Evolutionary conservation across 345 rosid genomes (phyloP), one percentile per base, ranked within the genome.

Genomic region (Physaria fendleri): DNA sequence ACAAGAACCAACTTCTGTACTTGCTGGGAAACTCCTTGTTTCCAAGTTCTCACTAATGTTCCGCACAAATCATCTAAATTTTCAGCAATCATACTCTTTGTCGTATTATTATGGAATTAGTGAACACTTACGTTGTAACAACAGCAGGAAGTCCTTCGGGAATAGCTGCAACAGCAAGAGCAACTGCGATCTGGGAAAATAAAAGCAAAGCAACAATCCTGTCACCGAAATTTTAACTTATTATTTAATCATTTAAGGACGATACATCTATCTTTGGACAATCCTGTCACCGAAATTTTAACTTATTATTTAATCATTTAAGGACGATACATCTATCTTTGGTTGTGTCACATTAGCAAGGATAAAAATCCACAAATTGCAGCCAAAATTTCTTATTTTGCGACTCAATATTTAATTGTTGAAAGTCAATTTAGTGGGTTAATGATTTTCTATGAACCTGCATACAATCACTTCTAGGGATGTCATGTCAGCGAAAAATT

Each of bases 111-210:
- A 8, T 22, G 43, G 8, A 67, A 43, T 52, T 42, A 40, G 53
- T 25, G 68, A 73, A 62, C 59, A 79, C 95, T 82, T 59, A 93
- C 99, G 97, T 93, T 23, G 99, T 89, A 59, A 93, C 99, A 74
- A 93, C 99, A 65, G 99, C 99, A 57, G 99, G 99, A 82, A 93
- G 99, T 74, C 97, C 99, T 83, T 93, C 99, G 30, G 99, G 97
- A 68, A 93, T 93, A 34, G 99, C 99, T 53, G 99, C 99, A 74
- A 93, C 99, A 61, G 99, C 99, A 72, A 93, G 97, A 69, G 99
- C 99, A 76, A 93, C 97, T 45, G 99, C 99, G 74, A 93, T 93
- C 99, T 88, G 77, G 71, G 77, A 28, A 78, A 66, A 70, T 42
- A 41, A 77, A 54, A 75, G 68, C 7, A 75, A 59, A 72, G 61